Evolutionary conservation across 2,329 filamentous ascomycete genomes (phyloP).

Genomic region (Monilinia polystroma): DNA sequence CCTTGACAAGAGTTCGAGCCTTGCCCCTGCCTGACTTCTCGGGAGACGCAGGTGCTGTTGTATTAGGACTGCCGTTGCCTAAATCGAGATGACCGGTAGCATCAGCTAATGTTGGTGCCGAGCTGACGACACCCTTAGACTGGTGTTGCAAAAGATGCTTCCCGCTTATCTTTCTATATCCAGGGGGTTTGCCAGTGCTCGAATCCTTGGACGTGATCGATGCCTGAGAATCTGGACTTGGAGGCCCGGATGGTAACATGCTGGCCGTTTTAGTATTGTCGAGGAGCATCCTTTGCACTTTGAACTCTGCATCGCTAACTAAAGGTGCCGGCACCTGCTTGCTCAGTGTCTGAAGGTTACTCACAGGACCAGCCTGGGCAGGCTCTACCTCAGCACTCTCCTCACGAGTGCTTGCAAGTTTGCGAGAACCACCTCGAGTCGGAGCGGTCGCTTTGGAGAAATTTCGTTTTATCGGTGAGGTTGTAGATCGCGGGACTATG

Average conservation of each 20-base stretch:
- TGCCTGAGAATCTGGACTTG: constrained; percentile 20
- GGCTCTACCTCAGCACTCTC: constrained; percentile 7
- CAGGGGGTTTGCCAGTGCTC: constrained; percentile 9
- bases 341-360: background rate
- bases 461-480: constrained; percentile 17
- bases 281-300: constrained; percentile 20
- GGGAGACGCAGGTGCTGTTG: background rate
- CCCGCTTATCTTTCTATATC: constrained; percentile 20
- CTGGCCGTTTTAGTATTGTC: constrained; percentile 16
- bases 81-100: constrained; percentile 33
- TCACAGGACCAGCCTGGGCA: background rate
- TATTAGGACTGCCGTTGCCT: constrained; percentile 17
- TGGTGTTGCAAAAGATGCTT: constrained; percentile 28
- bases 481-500: constrained; percentile 7
- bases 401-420: constrained; percentile 22
- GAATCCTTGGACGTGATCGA: constrained; percentile 21
- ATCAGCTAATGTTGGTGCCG: constrained; percentile 34
- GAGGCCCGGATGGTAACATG: constrained; percentile 4
- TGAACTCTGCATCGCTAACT: constrained; percentile 14
- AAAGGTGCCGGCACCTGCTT: background rate
- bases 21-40: constrained; percentile 26
- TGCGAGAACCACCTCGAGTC: constrained; percentile 4
- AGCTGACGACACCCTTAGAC: constrained; percentile 33
- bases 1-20: constrained; percentile 31
- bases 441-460: constrained; percentile 2